Evolutionary conservation across 371 early-diverging fungal genomes (phyloP).

Genomic region (Capillidium rhysosporum): DNA sequence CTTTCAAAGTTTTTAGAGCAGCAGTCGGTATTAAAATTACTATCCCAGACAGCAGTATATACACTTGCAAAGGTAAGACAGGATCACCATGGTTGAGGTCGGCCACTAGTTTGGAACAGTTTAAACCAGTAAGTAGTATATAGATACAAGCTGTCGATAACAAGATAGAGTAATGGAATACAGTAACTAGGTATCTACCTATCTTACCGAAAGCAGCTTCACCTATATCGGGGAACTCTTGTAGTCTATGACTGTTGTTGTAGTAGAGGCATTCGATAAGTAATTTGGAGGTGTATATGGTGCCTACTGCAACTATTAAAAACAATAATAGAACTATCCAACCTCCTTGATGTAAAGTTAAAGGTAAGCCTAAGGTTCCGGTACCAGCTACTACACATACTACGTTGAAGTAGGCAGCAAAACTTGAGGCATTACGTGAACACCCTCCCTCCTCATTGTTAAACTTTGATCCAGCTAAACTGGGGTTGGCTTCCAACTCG

Average conservation of each 20-base stretch:
- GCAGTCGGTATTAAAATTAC: constrained; percentile 29
- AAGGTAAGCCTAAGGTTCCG: constrained; percentile 67
- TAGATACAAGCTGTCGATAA: constrained; percentile 57
- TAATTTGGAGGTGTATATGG: constrained; percentile 43
- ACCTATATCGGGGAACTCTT: constrained; percentile 35
- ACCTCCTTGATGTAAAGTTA: constrained; percentile 54
- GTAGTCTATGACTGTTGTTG: constrained; percentile 17
- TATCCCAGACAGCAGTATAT: constrained; percentile 23
- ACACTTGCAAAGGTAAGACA: neutral
- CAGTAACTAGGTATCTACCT: constrained; percentile 32
- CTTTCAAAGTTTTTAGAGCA: constrained; percentile 42
- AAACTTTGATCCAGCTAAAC: too few relatives aligned
- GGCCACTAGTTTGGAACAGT: constrained; percentile 28
- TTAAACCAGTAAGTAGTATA: constrained; percentile 46
- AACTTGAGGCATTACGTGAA: too few relatives aligned
- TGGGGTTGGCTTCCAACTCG: too few relatives aligned
- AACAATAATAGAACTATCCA: constrained; percentile 61
- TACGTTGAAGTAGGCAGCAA: constrained; percentile 33
- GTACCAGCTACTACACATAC: constrained; percentile 71
- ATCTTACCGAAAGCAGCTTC: constrained; percentile 39
- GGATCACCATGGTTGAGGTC: constrained; percentile 13
- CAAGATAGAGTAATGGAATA: constrained; percentile 42
- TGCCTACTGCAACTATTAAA: constrained; percentile 47
- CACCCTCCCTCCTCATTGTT: too few relatives aligned
- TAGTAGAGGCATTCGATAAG: constrained; percentile 52